A percentile compares a stretch with the other conserved stretches of the same genome.
phyloP scores from a whole-genome alignment of 768 basidiomycete species.

The Suillus placidus region DNA sequence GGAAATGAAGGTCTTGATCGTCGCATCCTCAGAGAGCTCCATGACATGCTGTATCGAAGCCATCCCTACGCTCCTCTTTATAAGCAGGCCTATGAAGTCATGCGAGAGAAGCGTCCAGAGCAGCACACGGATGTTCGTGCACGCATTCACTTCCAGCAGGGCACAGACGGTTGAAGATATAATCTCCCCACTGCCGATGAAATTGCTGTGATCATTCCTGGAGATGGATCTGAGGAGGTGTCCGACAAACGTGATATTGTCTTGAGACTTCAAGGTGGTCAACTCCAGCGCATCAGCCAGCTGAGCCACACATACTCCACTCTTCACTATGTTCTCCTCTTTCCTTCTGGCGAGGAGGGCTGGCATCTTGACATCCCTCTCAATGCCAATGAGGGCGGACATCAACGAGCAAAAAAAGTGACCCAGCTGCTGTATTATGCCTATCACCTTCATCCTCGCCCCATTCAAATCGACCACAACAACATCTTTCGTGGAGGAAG shows the following conservation, averaged over 20 bases:
- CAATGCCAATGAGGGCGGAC: too few relatives aligned
- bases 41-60: too few relatives aligned
- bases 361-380: conserved; percentile 25
- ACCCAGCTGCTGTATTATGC: conserved; percentile 34
- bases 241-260: conserved; percentile 38
- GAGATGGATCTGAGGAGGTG: conserved; percentile 22
- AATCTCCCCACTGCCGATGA: conserved; percentile 48
- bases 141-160: conserved; percentile 11
- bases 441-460: conserved; percentile 36
- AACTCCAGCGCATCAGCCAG: conserved; percentile 35
- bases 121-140: conserved; percentile 20
- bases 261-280: conserved; percentile 22
- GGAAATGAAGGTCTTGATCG: too few relatives aligned
- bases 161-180: conserved; percentile 38
- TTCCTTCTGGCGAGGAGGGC: too few relatives aligned
- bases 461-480: conserved; percentile 16
- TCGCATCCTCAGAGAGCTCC: too few relatives aligned
- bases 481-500: conserved; percentile 39
- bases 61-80: too few relatives aligned
- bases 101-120: conserved; percentile 22
- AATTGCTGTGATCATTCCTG: conserved; percentile 33
- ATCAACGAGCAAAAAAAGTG: conserved; percentile 29
- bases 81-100: conserved; percentile 34
- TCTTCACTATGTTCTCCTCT: conserved; percentile 48
- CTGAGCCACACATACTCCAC: conserved; percentile 38